phyloP scores from a whole-genome alignment of 768 basidiomycete species.

The Trametes sanguinea region DNA sequence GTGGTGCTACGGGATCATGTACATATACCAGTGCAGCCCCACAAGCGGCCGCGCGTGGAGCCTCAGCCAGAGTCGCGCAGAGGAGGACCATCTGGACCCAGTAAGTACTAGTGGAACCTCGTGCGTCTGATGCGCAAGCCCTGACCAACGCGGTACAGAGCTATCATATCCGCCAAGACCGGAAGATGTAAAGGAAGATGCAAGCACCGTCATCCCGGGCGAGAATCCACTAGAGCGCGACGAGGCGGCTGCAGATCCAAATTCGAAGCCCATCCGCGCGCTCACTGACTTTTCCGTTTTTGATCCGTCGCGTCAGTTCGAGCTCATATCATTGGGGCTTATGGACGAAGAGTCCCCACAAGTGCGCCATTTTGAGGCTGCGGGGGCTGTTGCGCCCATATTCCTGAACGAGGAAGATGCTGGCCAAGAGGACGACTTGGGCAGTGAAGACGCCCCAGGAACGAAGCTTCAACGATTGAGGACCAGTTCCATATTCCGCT shows the following conservation, averaged over 20 bases:
- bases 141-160: background rate
- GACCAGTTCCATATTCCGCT: conserved; percentile 49
- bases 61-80: background rate
- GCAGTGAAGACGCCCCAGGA: conserved; percentile 32
- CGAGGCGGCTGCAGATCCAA: background rate
- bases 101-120: background rate
- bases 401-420: conserved; percentile 61
- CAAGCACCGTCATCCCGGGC: conserved; percentile 28
- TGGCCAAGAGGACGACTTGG: conserved; percentile 55
- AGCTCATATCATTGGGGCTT: conserved; percentile 49
- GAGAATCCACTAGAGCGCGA: conserved; percentile 32
- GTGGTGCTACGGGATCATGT: background rate
- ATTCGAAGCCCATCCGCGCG: conserved; percentile 55
- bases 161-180: background rate
- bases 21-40: background rate
- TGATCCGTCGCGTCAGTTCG: conserved; percentile 48
- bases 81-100: background rate
- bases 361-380: conserved; percentile 50
- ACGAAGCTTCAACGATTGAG: conserved; percentile 39
- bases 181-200: conserved; percentile 16
- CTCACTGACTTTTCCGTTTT: conserved; percentile 64
- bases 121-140: too few species aligned
- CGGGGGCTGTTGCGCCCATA: conserved; percentile 52
- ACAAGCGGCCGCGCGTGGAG: background rate
- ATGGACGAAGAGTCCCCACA: conserved; percentile 45